Conservation (phyloP, 768 basidiomycete species). For the Trametes gibbosa region DNA sequence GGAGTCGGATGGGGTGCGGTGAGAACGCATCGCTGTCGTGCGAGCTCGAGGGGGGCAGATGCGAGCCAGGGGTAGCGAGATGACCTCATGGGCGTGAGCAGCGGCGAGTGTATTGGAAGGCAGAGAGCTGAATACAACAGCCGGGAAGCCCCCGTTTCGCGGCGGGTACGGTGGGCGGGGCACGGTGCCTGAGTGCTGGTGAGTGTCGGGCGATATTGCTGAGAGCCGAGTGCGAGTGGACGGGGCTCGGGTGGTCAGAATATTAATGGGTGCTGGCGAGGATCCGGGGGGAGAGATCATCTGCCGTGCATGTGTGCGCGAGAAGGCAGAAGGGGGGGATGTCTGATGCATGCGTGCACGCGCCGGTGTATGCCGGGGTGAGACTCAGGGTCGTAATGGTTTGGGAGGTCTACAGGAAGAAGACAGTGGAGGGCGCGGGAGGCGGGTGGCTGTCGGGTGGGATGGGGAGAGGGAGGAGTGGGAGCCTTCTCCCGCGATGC, state of each 20-base stretch:
- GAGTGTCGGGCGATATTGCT: no score
- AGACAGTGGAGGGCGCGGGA: not conserved
- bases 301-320: not conserved
- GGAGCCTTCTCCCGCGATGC: conserved; percentile 33
- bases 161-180: no score
- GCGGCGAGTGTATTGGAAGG: no score
- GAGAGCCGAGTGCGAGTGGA: no score
- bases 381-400: conserved; percentile 1
- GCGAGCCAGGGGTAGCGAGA: not conserved
- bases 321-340: conserved; percentile 4
- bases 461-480: not conserved
- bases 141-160: not conserved
- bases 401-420: not conserved
- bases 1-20: not conserved
- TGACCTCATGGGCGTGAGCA: conserved; percentile 10
- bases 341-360: not conserved
- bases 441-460: not conserved
- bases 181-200: no score
- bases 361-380: not conserved
- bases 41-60: not conserved
- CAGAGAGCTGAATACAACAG: not conserved
- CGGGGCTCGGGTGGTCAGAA: no score
- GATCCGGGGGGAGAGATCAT: not conserved
- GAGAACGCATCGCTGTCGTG: conserved; percentile 10
- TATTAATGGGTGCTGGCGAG: not conserved